A percentile compares a stretch with the other conserved stretches of the same genome.
Conservation (phyloP, 2,329 filamentous ascomycete species). For the Golovinomyces cichoracearum region DNA sequence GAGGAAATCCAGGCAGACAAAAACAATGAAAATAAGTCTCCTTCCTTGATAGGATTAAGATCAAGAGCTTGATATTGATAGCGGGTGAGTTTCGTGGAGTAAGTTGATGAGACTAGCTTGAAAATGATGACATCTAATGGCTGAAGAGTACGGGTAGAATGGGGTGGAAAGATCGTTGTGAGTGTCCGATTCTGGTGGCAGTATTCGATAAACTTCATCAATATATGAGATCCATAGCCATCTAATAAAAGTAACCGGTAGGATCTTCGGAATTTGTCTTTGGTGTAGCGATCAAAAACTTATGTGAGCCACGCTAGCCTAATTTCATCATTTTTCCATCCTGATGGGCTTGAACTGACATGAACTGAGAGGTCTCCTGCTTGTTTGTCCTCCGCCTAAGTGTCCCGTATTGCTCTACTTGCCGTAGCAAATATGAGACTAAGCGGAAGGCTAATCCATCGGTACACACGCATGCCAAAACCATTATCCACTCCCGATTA, state of each 20-base stretch:
- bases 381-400: too few relatives aligned
- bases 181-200: conserved; percentile 18
- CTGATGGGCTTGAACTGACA: background rate
- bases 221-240: conserved; percentile 12
- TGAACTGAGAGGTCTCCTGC: too few relatives aligned
- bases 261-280: conserved; percentile 7
- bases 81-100: too few relatives aligned
- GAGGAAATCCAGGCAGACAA: too few relatives aligned
- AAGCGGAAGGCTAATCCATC: conserved; percentile 8
- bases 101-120: too few relatives aligned
- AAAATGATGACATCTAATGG: conserved; percentile 15
- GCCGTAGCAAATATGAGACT: conserved; percentile 13
- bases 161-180: conserved; percentile 6
- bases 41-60: too few relatives aligned
- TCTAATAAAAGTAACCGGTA: conserved; percentile 18
- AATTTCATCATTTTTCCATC: conserved; percentile 16
- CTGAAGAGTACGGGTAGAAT: conserved; percentile 18
- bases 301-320: conserved; percentile 16
- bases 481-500: conserved; percentile 3
- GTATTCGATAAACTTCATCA: conserved; percentile 15
- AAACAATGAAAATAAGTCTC: too few relatives aligned
- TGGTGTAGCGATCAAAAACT: conserved; percentile 15
- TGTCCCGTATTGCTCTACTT: conserved; percentile 7
- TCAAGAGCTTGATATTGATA: too few relatives aligned
- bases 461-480: conserved; percentile 9